Conservation (phyloP, 2,329 filamentous ascomycete genomes). For the Sporothrix curviconia region DNA sequence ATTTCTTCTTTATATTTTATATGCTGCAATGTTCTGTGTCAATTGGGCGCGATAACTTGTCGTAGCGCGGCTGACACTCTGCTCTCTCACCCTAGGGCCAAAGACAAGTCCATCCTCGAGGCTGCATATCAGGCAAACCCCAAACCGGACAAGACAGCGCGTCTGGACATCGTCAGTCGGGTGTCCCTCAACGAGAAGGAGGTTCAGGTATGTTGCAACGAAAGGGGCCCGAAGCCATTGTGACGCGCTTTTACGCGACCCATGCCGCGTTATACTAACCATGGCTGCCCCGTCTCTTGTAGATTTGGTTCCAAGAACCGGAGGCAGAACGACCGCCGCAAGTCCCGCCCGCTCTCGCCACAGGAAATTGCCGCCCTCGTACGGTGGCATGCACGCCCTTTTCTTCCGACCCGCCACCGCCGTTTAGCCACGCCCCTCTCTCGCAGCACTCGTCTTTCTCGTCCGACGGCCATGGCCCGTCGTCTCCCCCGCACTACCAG, state of each 20-base stretch:
- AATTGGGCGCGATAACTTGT: not conserved
- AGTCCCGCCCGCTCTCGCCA: conserved; percentile 73
- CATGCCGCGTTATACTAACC: conserved; percentile 2
- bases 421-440: conserved; percentile 17
- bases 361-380: conserved; percentile 63
- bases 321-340: conserved; percentile 84
- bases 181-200: conserved; percentile 92
- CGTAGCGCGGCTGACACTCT: conserved; percentile 10
- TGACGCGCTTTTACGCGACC: conserved; percentile 8
- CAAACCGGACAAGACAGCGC: conserved; percentile 85
- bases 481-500: conserved; percentile 17
- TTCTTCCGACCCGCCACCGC: conserved; percentile 37
- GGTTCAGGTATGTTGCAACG: conserved; percentile 86
- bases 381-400: conserved; percentile 48
- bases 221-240: not conserved
- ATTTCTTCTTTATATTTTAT: not conserved
- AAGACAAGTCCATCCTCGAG: conserved; percentile 85
- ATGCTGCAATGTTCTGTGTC: not conserved
- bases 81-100: conserved; percentile 50
- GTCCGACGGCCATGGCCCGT: conserved; percentile 14
- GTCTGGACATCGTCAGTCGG: conserved; percentile 74
- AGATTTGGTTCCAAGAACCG: conserved; percentile 99
- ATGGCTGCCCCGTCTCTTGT: not conserved
- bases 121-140: conserved; percentile 76
- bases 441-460: conserved; percentile 16